Evolutionary conservation across 1,284 basidiomycete species (phyloP), one percentile per base, ranked within the genome.

Genomic region (Sphaerobolus stellatus): DNA sequence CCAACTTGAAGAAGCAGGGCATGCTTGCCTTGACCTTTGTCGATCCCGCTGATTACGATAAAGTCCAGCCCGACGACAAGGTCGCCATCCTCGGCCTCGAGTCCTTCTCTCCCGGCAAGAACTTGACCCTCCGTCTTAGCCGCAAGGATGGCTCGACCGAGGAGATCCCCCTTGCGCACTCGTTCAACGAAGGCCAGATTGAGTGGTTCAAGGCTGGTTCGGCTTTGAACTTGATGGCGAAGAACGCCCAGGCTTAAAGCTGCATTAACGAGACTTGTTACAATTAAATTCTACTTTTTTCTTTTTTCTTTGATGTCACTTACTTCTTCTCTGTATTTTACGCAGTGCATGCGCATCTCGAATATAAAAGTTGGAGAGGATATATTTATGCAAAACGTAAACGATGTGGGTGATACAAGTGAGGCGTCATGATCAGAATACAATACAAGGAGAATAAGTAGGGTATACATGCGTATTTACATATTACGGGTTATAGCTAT

Each of bases 1-100:
- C 90, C 71, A 97, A 97, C 84, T 79, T 96, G 81, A 96, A 96
- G 88, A 97, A 94, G 82, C 92, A 94, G 78, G 92, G 92, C 63
- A 93, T 95, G 90, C 90, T 96, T 59, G 91, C 92, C 2, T 75
- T 95, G 61, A 95, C 91, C 60, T 96, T 97, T 71, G 87, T 74
- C 58, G 81, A 97, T 77, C 80, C 88, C 11, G 90, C 81, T 59
- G 94, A 97, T 75, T 98, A 98, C 74, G 91, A 96, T 70, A 92
- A 90, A 77, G 73, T 96, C 63, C 80, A 78, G 65, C 89, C 93
- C 24, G 78, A 79, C 61, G 94, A 97, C 77, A 85, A 83, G 68
- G 85, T 97, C 58, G 85, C 87, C 65, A 92, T 97, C 68, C 71
- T 87, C 57, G 94, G 92, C 56, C 77, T 97, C 55, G 84, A 92